Evolutionary conservation across 169 alveolate species (phyloP).

Genomic region (Amoebophrya sp.): DNA sequence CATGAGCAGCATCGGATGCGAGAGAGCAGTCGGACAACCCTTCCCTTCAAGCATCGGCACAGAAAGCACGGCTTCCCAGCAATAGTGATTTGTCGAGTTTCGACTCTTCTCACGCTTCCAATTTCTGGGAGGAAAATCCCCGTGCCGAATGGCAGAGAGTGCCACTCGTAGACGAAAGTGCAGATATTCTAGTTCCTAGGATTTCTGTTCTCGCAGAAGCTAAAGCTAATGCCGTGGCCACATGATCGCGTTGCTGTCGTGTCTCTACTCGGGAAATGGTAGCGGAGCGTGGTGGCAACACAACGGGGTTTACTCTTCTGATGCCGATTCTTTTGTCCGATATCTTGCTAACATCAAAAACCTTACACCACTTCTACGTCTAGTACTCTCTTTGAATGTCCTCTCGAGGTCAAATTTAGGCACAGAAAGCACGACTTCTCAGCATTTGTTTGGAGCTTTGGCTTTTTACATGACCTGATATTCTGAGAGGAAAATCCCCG

Average conservation of each 20-base stretch:
- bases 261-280: background rate
- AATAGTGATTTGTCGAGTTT: background rate
- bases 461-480: background rate
- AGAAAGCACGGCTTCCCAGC: background rate
- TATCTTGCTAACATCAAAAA: background rate
- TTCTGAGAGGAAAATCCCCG: background rate
- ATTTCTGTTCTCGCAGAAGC: background rate
- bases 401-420: background rate
- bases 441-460: background rate
- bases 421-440: slow-evolving; percentile 3
- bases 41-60: too few relatives aligned
- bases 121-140: slow-evolving; percentile 3
- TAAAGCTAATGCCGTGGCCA: slow-evolving; percentile 1
- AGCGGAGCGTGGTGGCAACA: background rate
- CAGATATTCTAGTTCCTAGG: background rate
- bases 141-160: slow-evolving; percentile 12
- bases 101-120: background rate
- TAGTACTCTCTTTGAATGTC: background rate
- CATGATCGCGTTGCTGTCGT: background rate
- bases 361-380: background rate
- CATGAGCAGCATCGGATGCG: too few relatives aligned
- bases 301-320: slow-evolving; percentile 22
- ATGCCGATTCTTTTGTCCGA: background rate
- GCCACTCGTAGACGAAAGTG: background rate
- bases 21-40: too few relatives aligned